phyloP scores from a whole-genome alignment of 2,329 filamentous ascomycete genomes.

The Diaporthe sp. region DNA sequence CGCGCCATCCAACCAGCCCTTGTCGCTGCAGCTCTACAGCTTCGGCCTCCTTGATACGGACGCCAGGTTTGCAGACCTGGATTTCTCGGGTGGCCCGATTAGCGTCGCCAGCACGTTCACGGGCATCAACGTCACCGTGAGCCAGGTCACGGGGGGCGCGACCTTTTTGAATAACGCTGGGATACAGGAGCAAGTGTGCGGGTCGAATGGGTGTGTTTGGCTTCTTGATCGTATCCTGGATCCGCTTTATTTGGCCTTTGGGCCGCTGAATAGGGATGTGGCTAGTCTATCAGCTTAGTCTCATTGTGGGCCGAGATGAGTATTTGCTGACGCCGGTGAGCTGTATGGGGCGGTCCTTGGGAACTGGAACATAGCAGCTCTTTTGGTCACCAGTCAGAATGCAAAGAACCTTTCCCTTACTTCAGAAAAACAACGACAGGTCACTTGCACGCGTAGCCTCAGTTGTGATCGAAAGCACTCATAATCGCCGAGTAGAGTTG shows the following conservation, averaged over 20 bases:
- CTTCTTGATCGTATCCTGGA: slow-evolving; percentile 7
- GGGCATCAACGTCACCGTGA: slow-evolving; percentile 25
- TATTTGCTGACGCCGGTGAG: neutral
- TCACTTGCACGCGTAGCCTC: neutral
- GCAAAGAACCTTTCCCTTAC: too few species aligned
- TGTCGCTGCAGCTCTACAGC: slow-evolving; percentile 25
- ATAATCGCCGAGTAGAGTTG: neutral
- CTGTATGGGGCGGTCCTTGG: too few species aligned
- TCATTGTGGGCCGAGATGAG: too few species aligned
- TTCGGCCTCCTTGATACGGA: slow-evolving; percentile 11
- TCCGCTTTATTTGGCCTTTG: slow-evolving; percentile 33
- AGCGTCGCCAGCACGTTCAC: slow-evolving; percentile 15
- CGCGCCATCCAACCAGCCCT: slow-evolving; percentile 31
- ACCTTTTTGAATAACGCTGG: slow-evolving; percentile 21
- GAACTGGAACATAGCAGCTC: neutral
- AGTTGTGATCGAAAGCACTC: neutral
- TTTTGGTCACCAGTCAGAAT: neutral
- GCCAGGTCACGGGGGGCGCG: neutral
- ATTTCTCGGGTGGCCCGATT: slow-evolving; percentile 13
- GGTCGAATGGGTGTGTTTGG: slow-evolving; percentile 27
- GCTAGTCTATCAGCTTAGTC: too few species aligned
- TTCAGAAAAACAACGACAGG: neutral
- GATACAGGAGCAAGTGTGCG: slow-evolving; percentile 25
- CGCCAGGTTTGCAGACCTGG: slow-evolving; percentile 10
- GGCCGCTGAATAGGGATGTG: slow-evolving; percentile 3